Evolutionary conservation across 306 rosid genomes (phyloP).

Genomic region (Lithocarpus polystachyus): DNA sequence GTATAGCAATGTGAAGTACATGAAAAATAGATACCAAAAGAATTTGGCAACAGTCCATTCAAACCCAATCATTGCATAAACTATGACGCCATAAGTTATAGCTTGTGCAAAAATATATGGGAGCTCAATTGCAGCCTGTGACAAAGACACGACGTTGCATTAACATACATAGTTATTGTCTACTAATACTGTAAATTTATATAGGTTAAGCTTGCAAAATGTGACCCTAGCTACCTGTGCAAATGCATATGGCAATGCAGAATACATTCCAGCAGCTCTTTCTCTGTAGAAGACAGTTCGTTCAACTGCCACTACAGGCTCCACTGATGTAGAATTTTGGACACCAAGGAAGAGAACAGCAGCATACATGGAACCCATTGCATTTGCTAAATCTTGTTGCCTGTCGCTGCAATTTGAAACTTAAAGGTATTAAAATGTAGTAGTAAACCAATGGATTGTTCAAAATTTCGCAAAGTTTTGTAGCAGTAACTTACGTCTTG

Average conservation of each 20-base stretch:
- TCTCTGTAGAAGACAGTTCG: slow-evolving; percentile 58
- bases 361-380: slow-evolving; percentile 49
- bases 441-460: too few species aligned
- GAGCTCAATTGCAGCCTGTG: slow-evolving; percentile 51
- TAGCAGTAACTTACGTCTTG: slow-evolving; percentile 34
- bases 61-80: slow-evolving; percentile 62
- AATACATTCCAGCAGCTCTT: slow-evolving; percentile 63
- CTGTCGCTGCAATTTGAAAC: background rate
- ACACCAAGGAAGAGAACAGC: slow-evolving; percentile 53
- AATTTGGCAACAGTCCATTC: slow-evolving; percentile 54
- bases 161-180: background rate
- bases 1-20: slow-evolving; percentile 56
- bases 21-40: slow-evolving; percentile 55
- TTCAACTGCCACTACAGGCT: slow-evolving; percentile 54
- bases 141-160: background rate
- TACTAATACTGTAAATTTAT: too few species aligned
- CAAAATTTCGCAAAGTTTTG: background rate
- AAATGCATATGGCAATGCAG: slow-evolving; percentile 60
- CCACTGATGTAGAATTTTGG: slow-evolving; percentile 38
- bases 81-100: slow-evolving; percentile 33
- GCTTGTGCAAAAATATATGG: slow-evolving; percentile 50
- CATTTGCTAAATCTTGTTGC: slow-evolving; percentile 35
- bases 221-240: slow-evolving; percentile 36
- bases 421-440: too few species aligned
- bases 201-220: too few species aligned